Evolutionary conservation across 257 asterid species (phyloP).

Genomic region (Capsicum rhomboideum): DNA sequence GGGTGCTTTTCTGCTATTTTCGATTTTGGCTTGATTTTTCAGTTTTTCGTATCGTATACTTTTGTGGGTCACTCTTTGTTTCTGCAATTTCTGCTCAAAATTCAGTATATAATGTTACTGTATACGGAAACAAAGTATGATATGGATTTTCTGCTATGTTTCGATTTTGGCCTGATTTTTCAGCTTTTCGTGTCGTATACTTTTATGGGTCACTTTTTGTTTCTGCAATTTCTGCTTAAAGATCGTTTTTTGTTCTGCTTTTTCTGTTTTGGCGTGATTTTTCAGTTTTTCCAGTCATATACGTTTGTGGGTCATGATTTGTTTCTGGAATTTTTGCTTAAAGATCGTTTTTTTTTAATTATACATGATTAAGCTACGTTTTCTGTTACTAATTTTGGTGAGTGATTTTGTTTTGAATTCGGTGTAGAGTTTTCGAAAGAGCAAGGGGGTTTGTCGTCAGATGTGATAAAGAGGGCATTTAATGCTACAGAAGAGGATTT

Average conservation of each 20-base stretch:
- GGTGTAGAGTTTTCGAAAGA: conserved; percentile 78
- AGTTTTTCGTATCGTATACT: not conserved
- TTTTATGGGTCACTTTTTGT: not conserved
- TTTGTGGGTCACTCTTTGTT: not conserved
- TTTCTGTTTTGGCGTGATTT: not conserved
- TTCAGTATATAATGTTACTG: no score
- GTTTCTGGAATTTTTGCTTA: not conserved
- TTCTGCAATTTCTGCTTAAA: not conserved
- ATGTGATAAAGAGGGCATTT: conserved; percentile 80
- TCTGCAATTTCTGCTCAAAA: not conserved
- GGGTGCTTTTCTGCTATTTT: no score
- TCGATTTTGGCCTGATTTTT: not conserved
- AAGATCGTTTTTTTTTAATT: not conserved
- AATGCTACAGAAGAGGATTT: conserved; percentile 89
- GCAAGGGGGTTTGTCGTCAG: conserved; percentile 80
- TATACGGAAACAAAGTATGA: no score
- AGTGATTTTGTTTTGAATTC: conserved; percentile 1
- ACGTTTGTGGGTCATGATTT: not conserved
- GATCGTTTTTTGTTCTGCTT: no score
- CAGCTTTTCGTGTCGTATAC: not conserved
- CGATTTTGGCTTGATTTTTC: not conserved
- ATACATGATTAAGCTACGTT: not conserved
- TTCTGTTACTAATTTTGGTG: not conserved
- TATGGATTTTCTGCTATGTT: no score
- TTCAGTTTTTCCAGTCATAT: not conserved